Evolutionary conservation across 2,329 filamentous ascomycete species (phyloP).

Genomic region (Tolypocladium cylindrosporum): DNA sequence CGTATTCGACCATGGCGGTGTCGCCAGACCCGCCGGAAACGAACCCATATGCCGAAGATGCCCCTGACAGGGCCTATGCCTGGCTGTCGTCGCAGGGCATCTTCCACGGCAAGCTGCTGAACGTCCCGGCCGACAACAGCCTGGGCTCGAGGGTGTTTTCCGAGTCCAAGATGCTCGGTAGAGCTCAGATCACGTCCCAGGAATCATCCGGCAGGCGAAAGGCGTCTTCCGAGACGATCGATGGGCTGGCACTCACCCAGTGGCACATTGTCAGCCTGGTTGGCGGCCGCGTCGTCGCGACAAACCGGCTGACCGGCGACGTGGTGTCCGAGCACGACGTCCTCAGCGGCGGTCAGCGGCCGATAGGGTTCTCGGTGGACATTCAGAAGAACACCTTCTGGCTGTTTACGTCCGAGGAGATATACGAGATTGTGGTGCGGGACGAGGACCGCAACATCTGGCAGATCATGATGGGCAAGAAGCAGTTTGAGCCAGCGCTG

Average conservation of each 20-base stretch:
- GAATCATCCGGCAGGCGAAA: constrained; percentile 57
- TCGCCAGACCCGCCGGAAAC: constrained; percentile 62
- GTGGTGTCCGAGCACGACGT: constrained; percentile 84
- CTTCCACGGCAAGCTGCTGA: constrained; percentile 71
- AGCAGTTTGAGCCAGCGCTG: constrained; percentile 82
- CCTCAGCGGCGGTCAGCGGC: constrained; percentile 66
- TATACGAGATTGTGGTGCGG: constrained; percentile 84
- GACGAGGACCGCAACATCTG: constrained; percentile 91
- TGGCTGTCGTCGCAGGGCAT: constrained; percentile 87
- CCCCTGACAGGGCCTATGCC: constrained; percentile 68
- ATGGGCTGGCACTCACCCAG: constrained; percentile 76
- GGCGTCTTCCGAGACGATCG: constrained; percentile 60
- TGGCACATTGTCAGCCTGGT: constrained; percentile 86
- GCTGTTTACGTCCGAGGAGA: constrained; percentile 85
- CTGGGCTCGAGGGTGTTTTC: constrained; percentile 67
- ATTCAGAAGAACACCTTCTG: constrained; percentile 94
- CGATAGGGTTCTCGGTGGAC: constrained; percentile 79
- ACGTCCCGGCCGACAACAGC: constrained; percentile 45
- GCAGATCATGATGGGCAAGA: constrained; percentile 81
- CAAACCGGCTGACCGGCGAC: constrained; percentile 78
- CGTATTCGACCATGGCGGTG: constrained; percentile 56
- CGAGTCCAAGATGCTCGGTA: constrained; percentile 67
- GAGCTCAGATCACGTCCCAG: constrained; percentile 60
- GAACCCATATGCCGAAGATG: constrained; percentile 44
- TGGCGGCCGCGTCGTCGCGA: constrained; percentile 71